A percentile compares a stretch with the other conserved stretches of the same genome.
phyloP scores from a whole-genome alignment of 129 eudicot species.

The Pseudognaphalium luteoalbum region DNA sequence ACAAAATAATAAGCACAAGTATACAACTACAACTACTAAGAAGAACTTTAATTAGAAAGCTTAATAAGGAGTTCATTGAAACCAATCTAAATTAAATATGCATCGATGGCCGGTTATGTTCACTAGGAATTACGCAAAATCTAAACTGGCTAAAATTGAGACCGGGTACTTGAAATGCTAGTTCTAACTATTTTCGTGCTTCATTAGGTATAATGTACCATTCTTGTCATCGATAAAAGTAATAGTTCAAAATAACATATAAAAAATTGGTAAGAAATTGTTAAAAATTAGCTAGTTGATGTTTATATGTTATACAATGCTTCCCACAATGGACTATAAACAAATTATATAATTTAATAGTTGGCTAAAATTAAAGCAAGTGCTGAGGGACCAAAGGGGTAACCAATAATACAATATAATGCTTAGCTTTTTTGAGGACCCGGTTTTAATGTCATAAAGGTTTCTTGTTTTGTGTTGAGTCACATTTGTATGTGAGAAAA shows the following conservation, averaged over 20 bases:
- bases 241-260: not conserved
- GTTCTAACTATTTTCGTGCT: not conserved
- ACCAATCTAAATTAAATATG: too few species aligned
- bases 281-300: slow-evolving; percentile 10
- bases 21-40: too few species aligned
- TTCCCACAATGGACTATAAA: slow-evolving; percentile 24
- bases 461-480: not conserved
- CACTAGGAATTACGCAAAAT: too few species aligned
- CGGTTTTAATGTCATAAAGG: slow-evolving; percentile 1
- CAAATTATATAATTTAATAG: not conserved
- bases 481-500: not conserved
- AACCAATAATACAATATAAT: not conserved
- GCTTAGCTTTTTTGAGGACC: not conserved
- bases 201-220: not conserved
- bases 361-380: not conserved
- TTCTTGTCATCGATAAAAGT: slow-evolving; percentile 8
- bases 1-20: not conserved
- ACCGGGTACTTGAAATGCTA: not conserved
- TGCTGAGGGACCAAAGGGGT: slow-evolving; percentile 22
- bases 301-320: slow-evolving; percentile 1
- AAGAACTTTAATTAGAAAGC: too few species aligned
- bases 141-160: too few species aligned
- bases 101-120: too few species aligned
- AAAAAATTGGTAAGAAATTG: not conserved
- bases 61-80: too few species aligned